Evolutionary conservation across 805 yeast species (phyloP), one percentile per base, ranked within the genome.

Genomic region (Lipomyces orientalis): DNA sequence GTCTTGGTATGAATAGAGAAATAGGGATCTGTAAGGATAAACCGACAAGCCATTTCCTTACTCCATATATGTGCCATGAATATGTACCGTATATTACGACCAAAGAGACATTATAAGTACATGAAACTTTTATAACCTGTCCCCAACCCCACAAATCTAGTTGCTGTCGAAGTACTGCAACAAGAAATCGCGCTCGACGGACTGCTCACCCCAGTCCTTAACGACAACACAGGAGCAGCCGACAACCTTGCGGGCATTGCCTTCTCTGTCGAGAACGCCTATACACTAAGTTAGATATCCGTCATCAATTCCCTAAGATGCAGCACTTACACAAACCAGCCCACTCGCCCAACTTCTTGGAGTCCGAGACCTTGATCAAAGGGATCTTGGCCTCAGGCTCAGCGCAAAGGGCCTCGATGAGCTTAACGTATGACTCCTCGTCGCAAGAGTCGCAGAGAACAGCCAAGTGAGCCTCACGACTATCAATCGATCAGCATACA

Each of bases 321-420:
- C 6, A 31, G 19, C 9, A 61, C 68, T 34, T 65, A 68, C 74
- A 95, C 79, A 95, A 88, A 90, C 99, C 99, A 81, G 98, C 98
- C 99, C 99, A 95, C 88, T 95, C 98, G 89, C 99, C 99, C 82
- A 95, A 89, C 87, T 92, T 91, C 90, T 95, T 95, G 82, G 98
- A 97, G 82, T 95, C 99, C 79, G 98, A 91, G 79, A 95, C 98
- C 90, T 95, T 95, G 90, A 95, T 90, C 85, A 95, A 88, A 80
- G 99, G 98, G 78, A 94, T 92, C 87, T 91, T 91, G 85, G 89
- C 87, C 82, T 91, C 97, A 81, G 96, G 92, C 86, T 92, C 97
- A 88, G 93, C 91, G 88, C 98, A 94, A 81, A 95, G 90, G 86
- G 98, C 98, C 90, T 95, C 98, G 80, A 95, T 95, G 83, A 95